Evolutionary conservation across 345 rosid species (phyloP).

Genomic region (Linum trigynum): DNA sequence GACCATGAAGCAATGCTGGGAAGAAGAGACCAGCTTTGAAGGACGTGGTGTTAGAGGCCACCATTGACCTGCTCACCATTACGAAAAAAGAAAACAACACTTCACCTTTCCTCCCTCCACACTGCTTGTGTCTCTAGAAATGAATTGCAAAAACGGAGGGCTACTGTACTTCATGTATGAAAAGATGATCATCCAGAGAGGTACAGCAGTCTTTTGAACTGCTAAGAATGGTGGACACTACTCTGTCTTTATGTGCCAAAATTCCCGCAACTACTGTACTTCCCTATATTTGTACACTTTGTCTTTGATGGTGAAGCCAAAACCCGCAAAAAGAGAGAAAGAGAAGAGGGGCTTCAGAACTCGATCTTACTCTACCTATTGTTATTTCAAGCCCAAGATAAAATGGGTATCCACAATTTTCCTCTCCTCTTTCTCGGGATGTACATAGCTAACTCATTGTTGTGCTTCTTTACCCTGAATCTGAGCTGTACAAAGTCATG

Average conservation of each 20-base stretch:
- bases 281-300: too few relatives aligned
- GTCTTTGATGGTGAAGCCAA: too few relatives aligned
- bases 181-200: too few relatives aligned
- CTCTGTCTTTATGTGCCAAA: too few relatives aligned
- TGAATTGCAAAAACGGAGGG: not conserved
- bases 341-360: too few relatives aligned
- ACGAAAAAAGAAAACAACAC: not conserved
- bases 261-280: too few relatives aligned
- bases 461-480: not conserved
- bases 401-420: too few relatives aligned
- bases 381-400: not conserved
- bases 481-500: not conserved
- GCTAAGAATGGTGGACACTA: too few relatives aligned
- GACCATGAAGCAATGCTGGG: slow-evolving; percentile 18
- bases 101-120: not conserved
- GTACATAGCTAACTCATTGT: too few relatives aligned
- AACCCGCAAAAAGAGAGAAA: too few relatives aligned
- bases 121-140: not conserved
- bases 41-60: slow-evolving; percentile 11
- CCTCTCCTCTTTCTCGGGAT: not conserved
- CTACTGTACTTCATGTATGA: too few relatives aligned
- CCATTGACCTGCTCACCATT: not conserved
- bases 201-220: too few relatives aligned
- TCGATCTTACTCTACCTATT: not conserved
- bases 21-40: slow-evolving; percentile 20